These are phyloP conservation scores for Fraxinus pennsylvanica DNA, from an alignment of 257 asterid species.

Conservation along the genomic window DNA sequence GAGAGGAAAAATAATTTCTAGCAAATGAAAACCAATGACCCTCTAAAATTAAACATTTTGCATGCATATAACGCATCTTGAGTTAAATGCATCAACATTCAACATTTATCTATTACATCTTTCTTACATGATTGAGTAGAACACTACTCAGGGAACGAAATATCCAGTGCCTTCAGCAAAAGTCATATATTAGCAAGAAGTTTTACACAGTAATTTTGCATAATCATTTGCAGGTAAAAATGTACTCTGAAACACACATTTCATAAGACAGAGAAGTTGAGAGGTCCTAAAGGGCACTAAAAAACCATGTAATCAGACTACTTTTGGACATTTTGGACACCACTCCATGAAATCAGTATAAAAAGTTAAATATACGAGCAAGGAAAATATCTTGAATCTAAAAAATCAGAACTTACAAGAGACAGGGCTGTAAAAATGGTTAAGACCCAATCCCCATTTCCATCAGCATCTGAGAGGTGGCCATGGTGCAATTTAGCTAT, in stretches of 20 bases:
- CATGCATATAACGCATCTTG: not conserved
- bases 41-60: not conserved
- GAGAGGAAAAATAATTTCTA: not conserved
- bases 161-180: not conserved
- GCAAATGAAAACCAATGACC: not conserved
- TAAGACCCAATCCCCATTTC: slow-evolving; percentile 98
- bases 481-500: slow-evolving; percentile 93
- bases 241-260: slow-evolving; percentile 14
- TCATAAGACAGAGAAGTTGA: slow-evolving; percentile 13
- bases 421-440: slow-evolving; percentile 89
- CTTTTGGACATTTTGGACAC: slow-evolving; percentile 16
- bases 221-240: slow-evolving; percentile 6
- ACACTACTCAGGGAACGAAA: not conserved
- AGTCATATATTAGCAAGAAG: not conserved
- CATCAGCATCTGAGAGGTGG: slow-evolving; percentile 88
- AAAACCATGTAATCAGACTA: slow-evolving; percentile 6
- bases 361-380: slow-evolving; percentile 8
- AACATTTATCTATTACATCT: not conserved
- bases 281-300: slow-evolving; percentile 2
- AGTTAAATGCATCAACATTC: not conserved
- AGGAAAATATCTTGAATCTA: slow-evolving; percentile 3
- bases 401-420: slow-evolving; percentile 57
- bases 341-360: not conserved
- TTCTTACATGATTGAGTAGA: not conserved
- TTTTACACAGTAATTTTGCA: not conserved